Percentiles rank a stretch among this genome's conserved stretches.
These are phyloP conservation scores for Mycena galericulata DNA, from an alignment of 768 basidiomycete genomes.

Conservation along the genomic window DNA sequence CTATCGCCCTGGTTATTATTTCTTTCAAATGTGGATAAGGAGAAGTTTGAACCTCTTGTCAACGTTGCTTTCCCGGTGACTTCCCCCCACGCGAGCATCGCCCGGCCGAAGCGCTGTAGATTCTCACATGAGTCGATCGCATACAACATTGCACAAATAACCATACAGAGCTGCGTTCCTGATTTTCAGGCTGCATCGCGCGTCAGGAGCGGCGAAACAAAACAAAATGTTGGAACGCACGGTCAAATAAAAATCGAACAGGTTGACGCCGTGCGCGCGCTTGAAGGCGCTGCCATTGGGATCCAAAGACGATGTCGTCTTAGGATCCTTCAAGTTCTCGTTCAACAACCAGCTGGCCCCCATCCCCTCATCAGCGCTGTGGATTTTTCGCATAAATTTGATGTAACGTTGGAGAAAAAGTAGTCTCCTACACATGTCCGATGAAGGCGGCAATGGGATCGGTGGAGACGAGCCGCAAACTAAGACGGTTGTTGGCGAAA, in stretches of 20 bases:
- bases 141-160: background rate
- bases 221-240: conserved; percentile 13
- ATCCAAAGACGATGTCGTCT: conserved; percentile 22
- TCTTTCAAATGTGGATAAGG: background rate
- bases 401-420: background rate
- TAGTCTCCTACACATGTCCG: conserved; percentile 40
- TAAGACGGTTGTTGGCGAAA: conserved; percentile 57
- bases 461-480: conserved; percentile 46
- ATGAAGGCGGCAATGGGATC: conserved; percentile 45
- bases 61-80: conserved; percentile 45
- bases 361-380: conserved; percentile 35
- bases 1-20: conserved; percentile 34
- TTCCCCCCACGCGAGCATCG: conserved; percentile 47
- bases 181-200: conserved; percentile 29
- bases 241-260: conserved; percentile 34
- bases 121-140: background rate
- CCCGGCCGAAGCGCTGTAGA: conserved; percentile 42
- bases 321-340: conserved; percentile 38
- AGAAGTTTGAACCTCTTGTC: conserved; percentile 37
- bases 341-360: conserved; percentile 42
- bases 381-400: background rate
- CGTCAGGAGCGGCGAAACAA: background rate
- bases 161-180: conserved; percentile 28
- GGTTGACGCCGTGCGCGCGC: conserved; percentile 31
- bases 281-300: conserved; percentile 29